Base-by-base conservation (phyloP, 805 yeast genomes). In the Clavispora santaluciae region DNA sequence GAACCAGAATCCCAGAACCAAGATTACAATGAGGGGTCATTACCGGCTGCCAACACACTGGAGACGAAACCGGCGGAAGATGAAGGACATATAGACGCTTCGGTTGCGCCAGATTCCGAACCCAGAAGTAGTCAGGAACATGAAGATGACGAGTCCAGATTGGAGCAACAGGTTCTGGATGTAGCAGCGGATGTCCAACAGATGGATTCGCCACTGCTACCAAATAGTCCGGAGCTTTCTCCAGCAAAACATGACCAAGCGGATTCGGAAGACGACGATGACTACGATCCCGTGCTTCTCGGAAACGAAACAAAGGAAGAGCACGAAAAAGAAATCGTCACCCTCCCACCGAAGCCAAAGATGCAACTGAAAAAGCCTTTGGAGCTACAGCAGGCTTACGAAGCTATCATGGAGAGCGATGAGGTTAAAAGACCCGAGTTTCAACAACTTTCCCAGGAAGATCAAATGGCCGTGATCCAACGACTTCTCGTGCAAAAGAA, bases 401-500 rank as follows among this genome's bases (percentile, higher is more conserved):
- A 60, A 21, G 66, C 68, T 2, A 56, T 67, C 26, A 59, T 63
- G 63, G 56, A 57, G 21, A 61, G 64, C 41, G 70, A 65, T 21
- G 30, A 60, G 8, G 63, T 61, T 11, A 57, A 56, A 29, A 60
- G 60, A 44, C 67, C 67, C 8, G 51, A 56, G n/a, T 68, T 70
- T 33, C 56, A 61, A 6, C 61, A 65, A 35, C 64, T 74, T 26
- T 41, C 64, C 5, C 61, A 59, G 36, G 56, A 45, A 15, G 61
- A 66, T 25, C 71, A 65, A 38, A 56, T 59, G 59, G 52, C 42
- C 35, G 51, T 54, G 43, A 61, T 59, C 24, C 58, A 49, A 59
- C 64, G 47, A 7, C 60, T 62, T 45, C 75, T 70, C 51, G 70
- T 61, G 42, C 62, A 54, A 44, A 67, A 59, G n/a, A 66, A 57